Conservation (phyloP, 2,329 filamentous ascomycete species). For the Penicillium sp. region DNA sequence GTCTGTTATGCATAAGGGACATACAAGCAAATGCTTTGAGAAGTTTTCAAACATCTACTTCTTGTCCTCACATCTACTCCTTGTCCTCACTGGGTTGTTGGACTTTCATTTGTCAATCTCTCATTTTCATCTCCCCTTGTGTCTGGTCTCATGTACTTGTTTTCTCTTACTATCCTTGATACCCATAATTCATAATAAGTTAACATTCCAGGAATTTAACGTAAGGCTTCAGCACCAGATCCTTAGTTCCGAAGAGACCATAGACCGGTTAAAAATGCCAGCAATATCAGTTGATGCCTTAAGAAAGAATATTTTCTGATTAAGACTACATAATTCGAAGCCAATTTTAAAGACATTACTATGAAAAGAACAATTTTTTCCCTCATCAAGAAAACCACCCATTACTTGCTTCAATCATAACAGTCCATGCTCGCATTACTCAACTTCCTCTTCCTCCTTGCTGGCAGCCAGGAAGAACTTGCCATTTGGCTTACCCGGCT, state of each 20-base stretch:
- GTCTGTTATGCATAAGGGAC: background rate
- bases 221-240: background rate
- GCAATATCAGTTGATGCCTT: background rate
- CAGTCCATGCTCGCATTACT: conserved; percentile 21
- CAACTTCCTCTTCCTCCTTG: conserved; percentile 47
- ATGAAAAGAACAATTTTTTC: background rate
- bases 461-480: conserved; percentile 42
- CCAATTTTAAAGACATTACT: background rate
- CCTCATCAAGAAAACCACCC: background rate
- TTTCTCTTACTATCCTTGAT: conserved; percentile 8
- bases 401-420: background rate
- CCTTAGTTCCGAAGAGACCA: background rate
- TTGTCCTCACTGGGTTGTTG: background rate
- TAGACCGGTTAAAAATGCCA: too few relatives aligned
- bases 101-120: background rate
- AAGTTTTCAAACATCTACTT: background rate
- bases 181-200: conserved; percentile 14
- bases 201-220: background rate
- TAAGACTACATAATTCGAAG: background rate
- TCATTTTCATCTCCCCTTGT: background rate
- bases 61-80: background rate
- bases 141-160: conserved; percentile 2
- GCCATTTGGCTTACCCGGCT: conserved; percentile 44
- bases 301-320: background rate
- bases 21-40: background rate